phyloP scores from a whole-genome alignment of 768 basidiomycete species.

The Suillus lakei region DNA sequence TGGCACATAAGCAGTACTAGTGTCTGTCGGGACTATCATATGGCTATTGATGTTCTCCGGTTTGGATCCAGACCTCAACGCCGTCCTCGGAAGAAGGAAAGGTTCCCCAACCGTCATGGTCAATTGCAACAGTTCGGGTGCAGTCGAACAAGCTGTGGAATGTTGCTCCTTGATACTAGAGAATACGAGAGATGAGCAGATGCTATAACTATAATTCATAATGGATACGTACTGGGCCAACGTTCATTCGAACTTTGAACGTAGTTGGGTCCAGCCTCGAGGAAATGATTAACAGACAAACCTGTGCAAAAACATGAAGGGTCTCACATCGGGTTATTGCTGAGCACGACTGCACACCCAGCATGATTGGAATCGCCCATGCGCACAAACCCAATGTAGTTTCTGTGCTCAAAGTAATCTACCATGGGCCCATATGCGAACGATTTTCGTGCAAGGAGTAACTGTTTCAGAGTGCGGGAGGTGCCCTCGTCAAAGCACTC shows the following conservation, averaged over 20 bases:
- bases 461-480: slow-evolving; percentile 52
- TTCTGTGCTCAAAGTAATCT: slow-evolving; percentile 62
- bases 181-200: slow-evolving; percentile 8
- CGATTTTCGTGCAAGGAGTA: slow-evolving; percentile 65
- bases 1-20: slow-evolving; percentile 5
- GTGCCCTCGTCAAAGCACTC: slow-evolving; percentile 65
- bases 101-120: slow-evolving; percentile 63
- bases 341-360: slow-evolving; percentile 76
- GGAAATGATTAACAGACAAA: slow-evolving; percentile 61
- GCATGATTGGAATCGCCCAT: slow-evolving; percentile 55
- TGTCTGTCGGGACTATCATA: background rate
- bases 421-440: slow-evolving; percentile 68
- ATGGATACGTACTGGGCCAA: slow-evolving; percentile 56
- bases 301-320: slow-evolving; percentile 67
- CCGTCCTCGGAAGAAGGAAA: slow-evolving; percentile 62
- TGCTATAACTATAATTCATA: slow-evolving; percentile 4
- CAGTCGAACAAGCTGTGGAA: slow-evolving; percentile 55
- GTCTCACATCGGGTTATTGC: slow-evolving; percentile 57
- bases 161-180: slow-evolving; percentile 31
- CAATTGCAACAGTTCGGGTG: slow-evolving; percentile 48
- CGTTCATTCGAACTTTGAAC: slow-evolving; percentile 60
- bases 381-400: slow-evolving; percentile 81
- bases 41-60: background rate
- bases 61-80: slow-evolving; percentile 64
- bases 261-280: slow-evolving; percentile 19